Base-by-base conservation (phyloP, 78 protist genomes). In the Anaeramoeba flamelloides region DNA sequence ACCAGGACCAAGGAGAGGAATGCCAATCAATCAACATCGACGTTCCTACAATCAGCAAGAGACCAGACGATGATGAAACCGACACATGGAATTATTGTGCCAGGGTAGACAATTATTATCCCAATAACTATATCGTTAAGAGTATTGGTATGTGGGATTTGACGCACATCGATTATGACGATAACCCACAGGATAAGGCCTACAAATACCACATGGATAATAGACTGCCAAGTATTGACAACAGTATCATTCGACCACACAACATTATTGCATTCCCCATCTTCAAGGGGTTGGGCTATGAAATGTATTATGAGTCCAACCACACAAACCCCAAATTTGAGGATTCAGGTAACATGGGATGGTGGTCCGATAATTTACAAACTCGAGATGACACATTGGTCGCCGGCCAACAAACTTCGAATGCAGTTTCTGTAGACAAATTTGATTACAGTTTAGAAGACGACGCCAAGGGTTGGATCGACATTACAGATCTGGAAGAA, bases 341-440 rank as follows among this genome's bases (percentile, higher is more conserved):
- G 26, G 74, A n/a, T 30, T 8, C 78, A 8, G 17, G 38, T 17
- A 76, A 37, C 8, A 26, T 22, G 31, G 78, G 78, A 33, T 76
- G 78, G 78, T 76, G 78, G 78, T 26, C 78, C 17, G 78, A 76
- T 76, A 76, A 76, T 17, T 36, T 76, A 37, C 78, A 76, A 17
- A 76, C 8, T 36, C 34, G 78, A 22, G 78, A 76, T 36, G 78
- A 76, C 78, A 76, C 78, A 36, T 37, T 76, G 17, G 74, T 76
- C 17, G 78, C 74, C 17, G 78, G 78, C 8, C 78, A 76, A 36
- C 8, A 36, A 8, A 37, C 34, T 22, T 33, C 31, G 38, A 76
- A 76, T 17, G 17, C 8, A 8, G 34, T 37, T 36, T 76, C 78
- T 76, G 78, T 76, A 8, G 78, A 36, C 78, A 33, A 76, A 36